Base-by-base conservation (phyloP, 169 alveolate genomes). In the Amoebophrya sp. region DNA sequence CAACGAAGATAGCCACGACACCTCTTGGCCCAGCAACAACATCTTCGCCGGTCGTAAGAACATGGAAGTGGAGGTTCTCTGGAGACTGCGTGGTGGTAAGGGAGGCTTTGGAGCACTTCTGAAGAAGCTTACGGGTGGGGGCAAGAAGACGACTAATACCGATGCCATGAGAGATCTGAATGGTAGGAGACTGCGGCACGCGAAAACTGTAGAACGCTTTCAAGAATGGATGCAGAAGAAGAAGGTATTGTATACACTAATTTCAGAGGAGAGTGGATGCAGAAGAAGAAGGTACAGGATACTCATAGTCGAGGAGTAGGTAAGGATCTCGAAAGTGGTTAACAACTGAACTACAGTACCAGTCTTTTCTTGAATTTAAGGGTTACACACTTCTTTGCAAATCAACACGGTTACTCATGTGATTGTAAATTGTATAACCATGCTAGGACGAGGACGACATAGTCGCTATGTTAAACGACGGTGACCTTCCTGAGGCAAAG, bases 61-160 rank as follows among this genome's bases (percentile, higher is more conserved):
- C 26, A 1, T 65, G 83, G 83, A 65, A 29, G 83, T 65, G 83
- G 83, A 65, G 83, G 83, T 65, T 1, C n/a, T 65, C 38, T 65
- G 12, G 12, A 29, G 83, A 6, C 83, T 65, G 33, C 83, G 83
- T 29, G 83, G 83, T 26, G 83, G 83, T 26, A 65, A 65, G 83
- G 83, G 83, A 29, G 83, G 83, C n/a, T 65, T 65, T 36, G 83
- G 83, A 10, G 83, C 83, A 1, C 26, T 65, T 29, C 83, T 65
- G 83, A 65, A 65, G 83, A 65, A 65, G 83, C 83, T 65, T 29
- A 65, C 83, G 36, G 83, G 83, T 65, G 83, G 83, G 39, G 83
- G 83, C 33, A 65, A 65, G 83, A 65, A 65, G 26, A 65, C 83
- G 33, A 65, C 83, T 29, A 65, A 65, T 36, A 65, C 33, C 38